A percentile compares a stretch with the other conserved stretches of the same genome.
Evolutionary conservation across 805 yeast species (phyloP).

Genomic region (Kodamaea lidongshanica): DNA sequence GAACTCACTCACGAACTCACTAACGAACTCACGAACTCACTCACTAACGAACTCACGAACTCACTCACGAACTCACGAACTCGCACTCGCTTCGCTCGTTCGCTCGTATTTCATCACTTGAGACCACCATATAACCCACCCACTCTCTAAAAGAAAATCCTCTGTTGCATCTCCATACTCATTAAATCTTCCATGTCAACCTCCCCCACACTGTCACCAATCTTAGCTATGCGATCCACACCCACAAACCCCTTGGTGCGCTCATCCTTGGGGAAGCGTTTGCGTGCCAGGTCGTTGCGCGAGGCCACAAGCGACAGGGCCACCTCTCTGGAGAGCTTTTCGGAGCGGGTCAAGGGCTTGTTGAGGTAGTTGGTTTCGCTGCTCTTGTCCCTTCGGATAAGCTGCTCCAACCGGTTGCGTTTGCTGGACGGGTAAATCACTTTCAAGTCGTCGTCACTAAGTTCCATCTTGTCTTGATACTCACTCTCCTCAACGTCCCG

Average conservation of each 20-base stretch:
- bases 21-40: too few species aligned
- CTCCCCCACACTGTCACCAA: constrained; percentile 12
- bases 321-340: constrained; percentile 7
- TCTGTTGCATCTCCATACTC: constrained; percentile 16
- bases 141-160: constrained; percentile 13
- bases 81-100: too few species aligned
- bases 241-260: constrained; percentile 4
- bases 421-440: constrained; percentile 4
- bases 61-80: too few species aligned
- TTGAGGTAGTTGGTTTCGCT: constrained; percentile 2
- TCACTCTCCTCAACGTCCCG: constrained; percentile 9
- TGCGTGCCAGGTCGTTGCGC: not conserved
- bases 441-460: constrained; percentile 3
- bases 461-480: constrained; percentile 3
- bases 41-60: too few species aligned
- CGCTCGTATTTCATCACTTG: too few species aligned
- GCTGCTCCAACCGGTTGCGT: constrained; percentile 2
- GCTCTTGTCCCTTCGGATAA: not conserved
- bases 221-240: constrained; percentile 8
- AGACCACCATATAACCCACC: too few species aligned
- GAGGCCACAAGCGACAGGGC: constrained; percentile 3
- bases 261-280: not conserved
- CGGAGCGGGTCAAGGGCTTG: constrained; percentile 3
- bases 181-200: constrained; percentile 17
- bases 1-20: too few species aligned